Base-by-base conservation (phyloP, 1,139 yeast genomes). In the Entelexis paramagnoliae region DNA sequence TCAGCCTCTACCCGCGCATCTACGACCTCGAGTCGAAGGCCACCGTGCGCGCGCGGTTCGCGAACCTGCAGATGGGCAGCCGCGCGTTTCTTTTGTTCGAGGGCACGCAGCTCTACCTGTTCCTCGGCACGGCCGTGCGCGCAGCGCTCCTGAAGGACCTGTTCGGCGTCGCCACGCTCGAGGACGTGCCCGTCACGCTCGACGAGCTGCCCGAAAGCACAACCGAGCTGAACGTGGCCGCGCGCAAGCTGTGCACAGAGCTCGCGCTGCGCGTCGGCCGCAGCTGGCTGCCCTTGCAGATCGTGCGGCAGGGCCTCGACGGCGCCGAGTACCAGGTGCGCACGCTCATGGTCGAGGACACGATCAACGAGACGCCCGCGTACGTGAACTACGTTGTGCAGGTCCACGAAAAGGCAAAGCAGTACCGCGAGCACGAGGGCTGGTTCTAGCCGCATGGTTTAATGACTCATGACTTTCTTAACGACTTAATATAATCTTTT, bases 1-100 rank as follows among this genome's bases (percentile, higher is more conserved):
- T 78, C 55, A 80, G 79, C 56, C 72, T 91, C 49, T 91, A 89
- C 62, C 98, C 98, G 1, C 80, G 85, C 5, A 72, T 91, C 56
- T 73, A 85, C 44, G 53, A 41, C 14, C 17, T 53, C 13, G 53
- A 32, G 13, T 17, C 39, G 7, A 20, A 34, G 32, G 24, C 39
- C n/a, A 87, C 86, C 41, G 32, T 50, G 11, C 49, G 53, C 5
- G 58, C 60, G 4, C 46, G 58, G 24, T 42, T 34, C 46, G 33
- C 40, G 13, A 56, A 78, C 3, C 34, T 89, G 83, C 70, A 79
- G 85, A 22, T 28, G 11, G 62, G 94, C 95, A 13, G 72, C 70
- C 30, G 64, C 70, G 32, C 73, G 80, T 10, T 73, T 72, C 53
- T 72, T 87, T 36, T 85, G 85, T 81, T 49, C 36, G 52, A 51